Percentiles rank a stretch among this genome's conserved stretches.
Conservation (phyloP, 2,329 filamentous ascomycete genomes). For the Neonectria magnoliae region DNA sequence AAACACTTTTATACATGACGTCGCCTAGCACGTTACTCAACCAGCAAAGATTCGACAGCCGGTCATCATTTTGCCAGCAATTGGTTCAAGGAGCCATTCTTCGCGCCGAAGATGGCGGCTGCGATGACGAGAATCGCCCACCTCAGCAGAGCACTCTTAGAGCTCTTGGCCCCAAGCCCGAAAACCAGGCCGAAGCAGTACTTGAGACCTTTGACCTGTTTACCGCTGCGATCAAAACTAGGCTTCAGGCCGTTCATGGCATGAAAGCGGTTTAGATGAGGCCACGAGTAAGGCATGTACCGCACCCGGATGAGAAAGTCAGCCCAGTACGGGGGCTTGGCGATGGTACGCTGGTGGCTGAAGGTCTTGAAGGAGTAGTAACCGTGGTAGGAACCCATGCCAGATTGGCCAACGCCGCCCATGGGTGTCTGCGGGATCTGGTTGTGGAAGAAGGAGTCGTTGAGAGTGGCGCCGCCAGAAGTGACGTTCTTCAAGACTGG, state of each 20-base stretch:
- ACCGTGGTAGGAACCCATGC: conserved; percentile 60
- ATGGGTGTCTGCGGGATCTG: conserved; percentile 55
- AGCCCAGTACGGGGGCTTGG: conserved; percentile 50
- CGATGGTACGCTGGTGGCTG: conserved; percentile 52
- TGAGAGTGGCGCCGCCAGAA: conserved; percentile 62
- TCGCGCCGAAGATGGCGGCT: conserved; percentile 48
- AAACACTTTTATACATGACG: conserved; percentile 1
- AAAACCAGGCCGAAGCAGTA: conserved; percentile 66
- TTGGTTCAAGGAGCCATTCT: conserved; percentile 47
- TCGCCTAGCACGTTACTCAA: neutral
- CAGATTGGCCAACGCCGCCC: conserved; percentile 61
- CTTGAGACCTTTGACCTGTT: conserved; percentile 57
- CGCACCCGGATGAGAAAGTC: conserved; percentile 70
- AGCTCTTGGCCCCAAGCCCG: conserved; percentile 60
- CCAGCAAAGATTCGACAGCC: conserved; percentile 21
- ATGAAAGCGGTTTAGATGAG: conserved; percentile 56
- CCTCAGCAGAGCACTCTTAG: conserved; percentile 61
- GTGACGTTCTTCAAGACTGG: conserved; percentile 51
- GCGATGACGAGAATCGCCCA: conserved; percentile 58
- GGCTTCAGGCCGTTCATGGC: conserved; percentile 58
- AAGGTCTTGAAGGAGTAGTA: conserved; percentile 58
- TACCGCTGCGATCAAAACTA: conserved; percentile 71
- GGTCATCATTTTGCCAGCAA: conserved; percentile 37
- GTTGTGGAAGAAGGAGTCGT: conserved; percentile 58
- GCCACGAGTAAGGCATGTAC: conserved; percentile 69